phyloP scores from a whole-genome alignment of 2,329 filamentous ascomycete species.

The Ascochyta rabiei region DNA sequence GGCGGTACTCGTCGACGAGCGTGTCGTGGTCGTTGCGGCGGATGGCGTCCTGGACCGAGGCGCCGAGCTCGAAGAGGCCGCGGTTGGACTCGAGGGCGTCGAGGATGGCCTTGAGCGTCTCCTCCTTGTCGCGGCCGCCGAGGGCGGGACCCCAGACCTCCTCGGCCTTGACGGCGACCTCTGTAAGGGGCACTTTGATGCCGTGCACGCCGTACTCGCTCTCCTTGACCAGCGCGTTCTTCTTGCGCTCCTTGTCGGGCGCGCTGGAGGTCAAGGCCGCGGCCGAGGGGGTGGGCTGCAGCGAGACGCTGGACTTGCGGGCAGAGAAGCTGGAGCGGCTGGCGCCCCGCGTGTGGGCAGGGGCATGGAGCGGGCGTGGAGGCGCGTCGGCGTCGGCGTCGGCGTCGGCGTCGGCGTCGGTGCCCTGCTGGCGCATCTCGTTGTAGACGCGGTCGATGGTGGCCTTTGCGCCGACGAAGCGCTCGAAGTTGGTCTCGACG shows the following conservation, averaged over 20 bases:
- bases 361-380: too few species aligned
- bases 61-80: conserved; percentile 80
- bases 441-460: conserved; percentile 99
- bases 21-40: conserved; percentile 89
- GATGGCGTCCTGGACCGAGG: conserved; percentile 79
- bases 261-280: too few species aligned
- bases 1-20: conserved; percentile 83
- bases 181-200: conserved; percentile 85
- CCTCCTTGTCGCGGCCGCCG: conserved; percentile 88
- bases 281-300: conserved; percentile 26
- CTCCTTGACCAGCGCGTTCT: conserved; percentile 90
- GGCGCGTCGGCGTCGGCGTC: conserved; percentile 39
- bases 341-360: conserved; percentile 64
- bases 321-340: conserved; percentile 65
- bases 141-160: conserved; percentile 97
- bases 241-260: conserved; percentile 64
- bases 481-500: conserved; percentile 97
- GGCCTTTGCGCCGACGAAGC: conserved; percentile 95
- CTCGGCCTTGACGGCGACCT: conserved; percentile 91
- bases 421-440: conserved; percentile 84
- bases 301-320: conserved; percentile 54
- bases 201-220: conserved; percentile 59
- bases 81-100: conserved; percentile 78
- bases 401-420: conserved; percentile 48
- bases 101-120: conserved; percentile 79